Evolutionary conservation across 2,329 filamentous ascomycete species (phyloP).

Genomic region (Cercospora zeina): DNA sequence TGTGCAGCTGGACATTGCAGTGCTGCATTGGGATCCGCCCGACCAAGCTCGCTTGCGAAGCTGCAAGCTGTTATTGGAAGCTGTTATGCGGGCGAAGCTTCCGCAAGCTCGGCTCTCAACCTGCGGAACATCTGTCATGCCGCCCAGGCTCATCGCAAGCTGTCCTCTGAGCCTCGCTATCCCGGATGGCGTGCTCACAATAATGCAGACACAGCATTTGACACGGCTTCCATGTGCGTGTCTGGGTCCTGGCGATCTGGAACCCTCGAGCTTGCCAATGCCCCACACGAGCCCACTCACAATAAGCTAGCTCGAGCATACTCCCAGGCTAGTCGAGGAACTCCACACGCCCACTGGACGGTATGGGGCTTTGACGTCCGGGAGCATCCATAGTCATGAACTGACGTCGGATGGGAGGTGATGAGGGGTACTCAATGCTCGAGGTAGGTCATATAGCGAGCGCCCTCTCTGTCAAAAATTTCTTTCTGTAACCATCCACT

Average conservation of each 20-base stretch:
- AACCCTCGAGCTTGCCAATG: constrained; percentile 5
- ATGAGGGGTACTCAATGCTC: constrained; percentile 14
- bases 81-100: constrained; percentile 6
- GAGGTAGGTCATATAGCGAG: constrained; percentile 1
- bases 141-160: constrained; percentile 7
- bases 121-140: not conserved
- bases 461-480: not conserved
- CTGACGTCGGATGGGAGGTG: constrained; percentile 8
- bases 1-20: constrained; percentile 10
- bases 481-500: not conserved
- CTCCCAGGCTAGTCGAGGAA: not conserved
- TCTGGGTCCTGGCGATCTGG: not conserved
- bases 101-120: constrained; percentile 8
- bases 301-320: constrained; percentile 1
- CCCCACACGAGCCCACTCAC: not conserved
- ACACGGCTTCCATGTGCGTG: constrained; percentile 1
- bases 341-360: constrained; percentile 12
- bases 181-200: not conserved
- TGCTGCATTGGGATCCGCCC: not conserved
- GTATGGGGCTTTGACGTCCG: constrained; percentile 5
- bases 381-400: constrained; percentile 5
- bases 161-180: not conserved
- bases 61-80: constrained; percentile 7
- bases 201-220: not conserved
- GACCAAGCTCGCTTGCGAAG: constrained; percentile 4